Conservation (phyloP, 2,329 filamentous ascomycete species). For the Colletotrichum siamense region DNA sequence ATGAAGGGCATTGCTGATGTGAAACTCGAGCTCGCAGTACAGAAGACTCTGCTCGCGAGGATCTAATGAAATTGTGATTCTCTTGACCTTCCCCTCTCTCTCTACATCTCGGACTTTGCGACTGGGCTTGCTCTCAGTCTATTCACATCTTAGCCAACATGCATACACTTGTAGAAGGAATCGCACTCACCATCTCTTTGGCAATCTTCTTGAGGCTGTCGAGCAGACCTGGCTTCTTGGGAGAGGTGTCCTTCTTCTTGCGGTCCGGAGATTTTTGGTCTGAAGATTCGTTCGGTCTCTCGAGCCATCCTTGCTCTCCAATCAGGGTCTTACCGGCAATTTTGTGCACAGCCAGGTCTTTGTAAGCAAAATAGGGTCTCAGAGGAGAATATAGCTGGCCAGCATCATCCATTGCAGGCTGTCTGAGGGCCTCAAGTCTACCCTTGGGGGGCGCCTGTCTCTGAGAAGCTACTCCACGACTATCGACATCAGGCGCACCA, state of each 20-base stretch:
- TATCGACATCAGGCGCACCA: neutral
- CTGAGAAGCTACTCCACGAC: neutral
- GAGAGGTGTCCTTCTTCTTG: slow-evolving; percentile 22
- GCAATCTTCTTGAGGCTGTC: slow-evolving; percentile 58
- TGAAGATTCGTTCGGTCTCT: slow-evolving; percentile 42
- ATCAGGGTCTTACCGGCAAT: slow-evolving; percentile 57
- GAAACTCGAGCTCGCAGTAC: slow-evolving; percentile 64
- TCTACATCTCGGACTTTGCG: slow-evolving; percentile 35
- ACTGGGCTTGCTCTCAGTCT: slow-evolving; percentile 41
- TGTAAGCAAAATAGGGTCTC: slow-evolving; percentile 44
- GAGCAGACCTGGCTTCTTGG: slow-evolving; percentile 47
- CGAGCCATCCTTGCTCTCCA: slow-evolving; percentile 63
- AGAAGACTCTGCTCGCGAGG: slow-evolving; percentile 63
- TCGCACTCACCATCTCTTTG: slow-evolving; percentile 53
- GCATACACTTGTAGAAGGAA: neutral
- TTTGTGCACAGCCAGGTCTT: slow-evolving; percentile 41
- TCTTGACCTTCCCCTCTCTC: slow-evolving; percentile 29
- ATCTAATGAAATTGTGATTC: slow-evolving; percentile 54
- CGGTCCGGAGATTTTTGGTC: neutral
- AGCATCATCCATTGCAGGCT: slow-evolving; percentile 9
- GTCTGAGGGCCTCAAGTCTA: slow-evolving; percentile 15
- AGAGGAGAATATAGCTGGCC: slow-evolving; percentile 46
- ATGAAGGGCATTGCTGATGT: slow-evolving; percentile 56
- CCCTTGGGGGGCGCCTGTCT: neutral
- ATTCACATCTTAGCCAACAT: slow-evolving; percentile 1